Percentiles rank a stretch among this genome's conserved stretches.
phyloP scores from a whole-genome alignment of 345 rosid species.

The Gynandropsis gynandra region DNA sequence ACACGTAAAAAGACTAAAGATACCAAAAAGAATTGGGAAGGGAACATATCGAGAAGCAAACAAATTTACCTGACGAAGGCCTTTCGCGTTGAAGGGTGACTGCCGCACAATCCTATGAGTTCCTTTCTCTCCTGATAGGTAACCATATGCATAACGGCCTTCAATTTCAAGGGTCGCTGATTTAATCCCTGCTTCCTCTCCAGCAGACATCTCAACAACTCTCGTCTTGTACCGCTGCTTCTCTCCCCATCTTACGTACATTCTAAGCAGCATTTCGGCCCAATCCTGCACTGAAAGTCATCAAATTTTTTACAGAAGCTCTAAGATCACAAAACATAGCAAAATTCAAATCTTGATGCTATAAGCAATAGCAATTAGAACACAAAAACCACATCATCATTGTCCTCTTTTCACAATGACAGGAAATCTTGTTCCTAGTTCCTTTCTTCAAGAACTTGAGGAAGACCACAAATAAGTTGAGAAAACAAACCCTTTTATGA shows the following conservation, averaged over 20 bases:
- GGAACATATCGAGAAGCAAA: not conserved
- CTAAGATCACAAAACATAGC: conserved; percentile 9
- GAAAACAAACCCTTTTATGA: conserved; percentile 1
- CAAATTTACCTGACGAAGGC: conserved; percentile 76
- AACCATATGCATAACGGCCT: conserved; percentile 90
- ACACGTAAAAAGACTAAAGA: too few species aligned
- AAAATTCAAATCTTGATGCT: not conserved
- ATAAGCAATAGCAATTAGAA: conserved; percentile 10
- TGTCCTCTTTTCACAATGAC: conserved; percentile 2
- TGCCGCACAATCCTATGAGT: conserved; percentile 93
- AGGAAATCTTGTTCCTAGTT: conserved; percentile 8
- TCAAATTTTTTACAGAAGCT: conserved; percentile 25
- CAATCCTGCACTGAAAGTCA: conserved; percentile 86
- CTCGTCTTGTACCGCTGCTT: conserved; percentile 75
- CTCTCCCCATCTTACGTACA: conserved; percentile 98
- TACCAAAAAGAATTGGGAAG: too few species aligned
- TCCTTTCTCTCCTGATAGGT: conserved; percentile 91
- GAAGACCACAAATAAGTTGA: not conserved
- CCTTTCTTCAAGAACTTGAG: not conserved
- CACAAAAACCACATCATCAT: not conserved
- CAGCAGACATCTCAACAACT: conserved; percentile 79
- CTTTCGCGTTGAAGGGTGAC: conserved; percentile 95
- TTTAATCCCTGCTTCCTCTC: conserved; percentile 98
- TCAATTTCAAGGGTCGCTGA: conserved; percentile 80
- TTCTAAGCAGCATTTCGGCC: conserved; percentile 97